Percentiles rank a stretch among this genome's conserved stretches.
phyloP scores from a whole-genome alignment of 2,329 filamentous ascomycete species.

The Trichoderma lentiforme region DNA sequence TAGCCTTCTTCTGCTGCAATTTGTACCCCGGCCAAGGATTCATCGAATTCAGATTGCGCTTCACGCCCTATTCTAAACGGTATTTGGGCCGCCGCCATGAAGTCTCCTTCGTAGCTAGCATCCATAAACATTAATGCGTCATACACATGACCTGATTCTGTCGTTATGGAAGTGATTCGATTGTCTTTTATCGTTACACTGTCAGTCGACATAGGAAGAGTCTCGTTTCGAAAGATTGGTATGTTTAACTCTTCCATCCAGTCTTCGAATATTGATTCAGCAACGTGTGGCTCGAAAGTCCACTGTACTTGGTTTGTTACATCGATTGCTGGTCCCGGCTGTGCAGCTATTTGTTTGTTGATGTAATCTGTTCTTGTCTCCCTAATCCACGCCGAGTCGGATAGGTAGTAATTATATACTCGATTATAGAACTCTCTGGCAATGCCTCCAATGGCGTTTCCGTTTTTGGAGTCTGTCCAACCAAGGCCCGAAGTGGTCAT shows the following conservation, averaged over 20 bases:
- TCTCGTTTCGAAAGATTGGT: constrained; percentile 9
- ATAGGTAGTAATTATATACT: neutral
- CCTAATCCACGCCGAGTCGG: neutral
- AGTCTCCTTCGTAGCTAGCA: constrained; percentile 28
- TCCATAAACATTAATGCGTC: constrained; percentile 25
- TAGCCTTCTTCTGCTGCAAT: neutral
- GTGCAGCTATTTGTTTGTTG: constrained; percentile 4
- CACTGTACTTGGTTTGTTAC: constrained; percentile 21
- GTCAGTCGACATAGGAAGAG: neutral
- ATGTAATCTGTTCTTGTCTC: constrained; percentile 8
- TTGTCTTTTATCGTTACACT: constrained; percentile 5
- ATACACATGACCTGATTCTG: constrained; percentile 8
- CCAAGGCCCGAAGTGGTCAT: constrained; percentile 20
- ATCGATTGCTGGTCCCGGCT: constrained; percentile 13
- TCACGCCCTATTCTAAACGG: constrained; percentile 22
- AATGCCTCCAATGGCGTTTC: constrained; percentile 11
- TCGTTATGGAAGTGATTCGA: constrained; percentile 10
- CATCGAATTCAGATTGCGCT: constrained; percentile 12
- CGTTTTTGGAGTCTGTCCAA: constrained; percentile 21
- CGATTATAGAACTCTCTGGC: constrained; percentile 5
- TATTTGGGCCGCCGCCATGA: constrained; percentile 23
- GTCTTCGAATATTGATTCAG: constrained; percentile 20
- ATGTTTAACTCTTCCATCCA: constrained; percentile 19
- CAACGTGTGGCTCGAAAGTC: constrained; percentile 25
- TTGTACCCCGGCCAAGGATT: constrained; percentile 20